A percentile compares a stretch with the other conserved stretches of the same genome.
phyloP scores from a whole-genome alignment of 306 rosid genomes.

The Ormosia semicastrata region DNA sequence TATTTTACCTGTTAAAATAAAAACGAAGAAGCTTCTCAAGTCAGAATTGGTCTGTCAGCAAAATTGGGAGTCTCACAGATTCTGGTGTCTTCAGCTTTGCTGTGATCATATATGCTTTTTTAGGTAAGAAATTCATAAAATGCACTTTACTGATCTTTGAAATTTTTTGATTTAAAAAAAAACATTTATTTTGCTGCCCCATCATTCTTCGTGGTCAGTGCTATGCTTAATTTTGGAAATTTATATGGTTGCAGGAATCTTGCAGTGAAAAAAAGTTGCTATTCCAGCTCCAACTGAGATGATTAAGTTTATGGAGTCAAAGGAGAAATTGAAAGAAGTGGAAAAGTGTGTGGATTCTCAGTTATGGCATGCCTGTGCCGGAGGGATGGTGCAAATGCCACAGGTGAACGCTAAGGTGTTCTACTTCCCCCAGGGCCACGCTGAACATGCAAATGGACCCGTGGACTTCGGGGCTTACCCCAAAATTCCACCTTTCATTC shows the following conservation, averaged over 20 bases:
- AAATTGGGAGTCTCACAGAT: conserved; percentile 25
- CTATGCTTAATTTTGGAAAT: conserved; percentile 16
- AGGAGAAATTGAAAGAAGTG: conserved; percentile 64
- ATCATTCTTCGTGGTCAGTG: not conserved
- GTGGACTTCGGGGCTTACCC: conserved; percentile 63
- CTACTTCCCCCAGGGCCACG: conserved; percentile 88
- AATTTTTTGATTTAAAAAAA: not conserved
- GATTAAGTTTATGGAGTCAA: conserved; percentile 87
- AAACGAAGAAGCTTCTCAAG: not conserved
- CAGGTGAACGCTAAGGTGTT: conserved; percentile 59
- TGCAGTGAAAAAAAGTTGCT: conserved; percentile 16
- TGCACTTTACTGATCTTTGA: not conserved
- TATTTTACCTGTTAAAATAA: not conserved
- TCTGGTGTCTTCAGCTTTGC: conserved; percentile 5
- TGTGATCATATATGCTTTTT: conserved; percentile 35
- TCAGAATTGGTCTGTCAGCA: conserved; percentile 26
- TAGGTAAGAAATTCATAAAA: conserved; percentile 36
- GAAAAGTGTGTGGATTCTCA: conserved; percentile 82
- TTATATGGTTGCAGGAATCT: conserved; percentile 20
- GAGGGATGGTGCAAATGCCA: conserved; percentile 99
- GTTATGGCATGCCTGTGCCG: conserved; percentile 98
- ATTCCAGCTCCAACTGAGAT: conserved; percentile 33
- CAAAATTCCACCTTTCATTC: conserved; percentile 54
- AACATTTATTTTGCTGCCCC: not conserved
- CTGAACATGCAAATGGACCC: conserved; percentile 75